Evolutionary conservation across 331 rosid species (phyloP), one percentile per base, ranked within the genome.

Genomic region (Pyracantha coccinea): DNA sequence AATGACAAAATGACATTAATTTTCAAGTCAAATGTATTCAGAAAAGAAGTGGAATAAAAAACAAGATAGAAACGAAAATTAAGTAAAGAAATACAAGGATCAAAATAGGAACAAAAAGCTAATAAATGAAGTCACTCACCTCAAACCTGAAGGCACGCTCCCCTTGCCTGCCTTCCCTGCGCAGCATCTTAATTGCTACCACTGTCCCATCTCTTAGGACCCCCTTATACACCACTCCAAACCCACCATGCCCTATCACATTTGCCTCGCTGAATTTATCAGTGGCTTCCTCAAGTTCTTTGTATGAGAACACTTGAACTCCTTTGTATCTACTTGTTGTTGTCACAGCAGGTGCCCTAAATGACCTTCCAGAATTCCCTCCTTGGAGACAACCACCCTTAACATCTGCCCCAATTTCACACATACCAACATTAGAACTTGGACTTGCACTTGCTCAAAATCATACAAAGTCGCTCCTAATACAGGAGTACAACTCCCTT

Each of bases 141-240:
- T 95, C 98, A 74, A 83, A 74, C 85, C 98, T 89, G 86, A 95
- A 95, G 62, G 94, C 90, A 84, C 98, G 99, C 87, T 95, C 99
- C 71, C 92, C 90, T 50, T 90, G 98, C 87, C 84, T 92, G 21
- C 99, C 97, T 29, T 86, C 87, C 75, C 84, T 83, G 3, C 63
- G 77, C 61, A 92, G 64, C 89, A 84, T 79, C 84, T 92, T 95
- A 82, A 95, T 86, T 69, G 98, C 93, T 16, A 89, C 93, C 74
- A 84, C 60, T 32, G 97, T 87, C 20, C 96, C 99, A 88, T 95
- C 99, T 44, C 80, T 72, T 13, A 95, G 80, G 71, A 88, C 88
- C 58, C 98, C 96, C 82, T 81, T 90, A 23, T 88, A 95, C 77
- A 90, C 88, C 78, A 82, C 83, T 64, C 92, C 97, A 78, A 77